Evolutionary conservation across 1,284 basidiomycete species (phyloP), one percentile per base, ranked within the genome.

Genomic region (Cryptococcus sp.): DNA sequence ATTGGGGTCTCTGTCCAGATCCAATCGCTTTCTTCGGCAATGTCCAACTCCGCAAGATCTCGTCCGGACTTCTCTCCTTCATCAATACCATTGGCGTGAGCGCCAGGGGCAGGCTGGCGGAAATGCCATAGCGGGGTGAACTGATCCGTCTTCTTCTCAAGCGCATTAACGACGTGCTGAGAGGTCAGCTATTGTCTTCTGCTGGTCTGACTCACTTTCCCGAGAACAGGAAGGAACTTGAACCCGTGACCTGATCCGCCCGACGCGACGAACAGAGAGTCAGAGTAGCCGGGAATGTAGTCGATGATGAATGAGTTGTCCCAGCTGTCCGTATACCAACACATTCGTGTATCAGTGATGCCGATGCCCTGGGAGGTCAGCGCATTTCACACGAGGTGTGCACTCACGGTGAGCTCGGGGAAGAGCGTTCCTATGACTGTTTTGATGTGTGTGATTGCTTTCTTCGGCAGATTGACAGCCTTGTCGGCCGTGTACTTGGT

Each of bases 181-280:
- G 0, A 22, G 13, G n/a, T 16, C 39, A 38, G 20, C 10, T 43
- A 39, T 10, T 20, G 48, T 25, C 16, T 20, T 23, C 39, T 40
- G 11, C 42, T 43, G 6, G 20, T 2, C 17, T 39, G 17, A 59
- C 64, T 19, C 38, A 63, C 62, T 39, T 64, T 61, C 3, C 68
- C 68, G 3, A 71, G 56, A 5, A 71, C 64, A 1, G 69, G 69
- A n/a, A 71, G 53, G 55, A 71, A 71, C 54, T 71, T 71, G 64
- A 67, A 71, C 8, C 69, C 69, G 46, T 71, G 69, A 4, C 69
- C 69, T 13, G 57, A 61, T 6, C 69, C 69, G 35, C 69, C 69
- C 2, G 62, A 61, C 17, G 58, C 58, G 22, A 69, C 63, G 52
- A 71, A 71, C 13, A 71, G 50, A 1, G 61, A 52, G 13, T 65